These are phyloP conservation scores for Globisporangium spinosum DNA, from an alignment of 352 stramenopile species.

Conservation along the genomic window DNA sequence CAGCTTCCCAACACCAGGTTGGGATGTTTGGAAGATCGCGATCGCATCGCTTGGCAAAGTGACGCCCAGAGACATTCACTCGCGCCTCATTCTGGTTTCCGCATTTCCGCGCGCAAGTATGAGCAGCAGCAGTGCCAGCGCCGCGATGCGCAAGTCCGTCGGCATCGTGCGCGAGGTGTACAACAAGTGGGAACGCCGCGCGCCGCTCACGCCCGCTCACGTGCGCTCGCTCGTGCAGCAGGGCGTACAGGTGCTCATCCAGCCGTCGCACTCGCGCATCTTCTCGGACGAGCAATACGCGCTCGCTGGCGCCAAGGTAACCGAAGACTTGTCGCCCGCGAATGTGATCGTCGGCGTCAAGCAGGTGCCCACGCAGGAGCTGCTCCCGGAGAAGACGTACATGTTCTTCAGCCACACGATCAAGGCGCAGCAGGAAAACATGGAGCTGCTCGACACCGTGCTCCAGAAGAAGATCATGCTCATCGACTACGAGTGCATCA, in stretches of 20 bases:
- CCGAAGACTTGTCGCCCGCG: constrained; percentile 84
- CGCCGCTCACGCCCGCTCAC: constrained; percentile 88
- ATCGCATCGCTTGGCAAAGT: neutral
- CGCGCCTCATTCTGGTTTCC: neutral
- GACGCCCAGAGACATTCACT: neutral
- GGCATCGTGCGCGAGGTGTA: constrained; percentile 94
- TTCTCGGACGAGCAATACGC: constrained; percentile 93
- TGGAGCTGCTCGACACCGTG: constrained; percentile 91
- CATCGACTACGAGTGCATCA: constrained; percentile 97
- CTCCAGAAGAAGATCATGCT: constrained; percentile 91
- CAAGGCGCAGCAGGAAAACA: constrained; percentile 96
- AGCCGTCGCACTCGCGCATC: constrained; percentile 89
- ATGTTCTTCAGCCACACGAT: constrained; percentile 97
- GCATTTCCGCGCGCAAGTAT: neutral
- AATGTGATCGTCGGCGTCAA: constrained; percentile 96
- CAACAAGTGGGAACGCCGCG: constrained; percentile 94
- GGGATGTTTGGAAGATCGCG: neutral
- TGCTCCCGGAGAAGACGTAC: constrained; percentile 92
- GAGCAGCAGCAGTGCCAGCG: constrained; percentile 6
- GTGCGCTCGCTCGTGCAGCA: constrained; percentile 77
- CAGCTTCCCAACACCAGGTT: neutral
- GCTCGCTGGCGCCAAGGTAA: constrained; percentile 83
- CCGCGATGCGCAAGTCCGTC: constrained; percentile 49
- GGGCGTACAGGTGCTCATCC: constrained; percentile 90
- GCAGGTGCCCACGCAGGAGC: constrained; percentile 76